Base-by-base conservation (phyloP, 345 rosid species). In the Rhodamnia argentea region DNA sequence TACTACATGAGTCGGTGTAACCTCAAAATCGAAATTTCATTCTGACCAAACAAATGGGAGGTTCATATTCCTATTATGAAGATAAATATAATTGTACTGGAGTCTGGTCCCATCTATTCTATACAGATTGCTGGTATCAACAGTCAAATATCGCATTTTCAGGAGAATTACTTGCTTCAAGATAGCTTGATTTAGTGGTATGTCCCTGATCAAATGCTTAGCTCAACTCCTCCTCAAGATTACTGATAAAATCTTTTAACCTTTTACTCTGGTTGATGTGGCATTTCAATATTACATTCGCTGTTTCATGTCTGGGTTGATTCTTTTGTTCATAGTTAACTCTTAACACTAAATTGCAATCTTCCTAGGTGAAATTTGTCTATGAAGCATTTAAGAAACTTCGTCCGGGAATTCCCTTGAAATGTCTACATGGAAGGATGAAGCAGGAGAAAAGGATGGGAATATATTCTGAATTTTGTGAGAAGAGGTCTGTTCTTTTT, bases 361-460 rank as follows among this genome's bases (percentile, higher is more conserved):
- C 40, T 23, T 81, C 86, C 89, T 85, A 97, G 99, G 99, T 96
- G 83, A 96, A 91, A 90, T 97, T 96, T 93, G 98, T 92, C 90
- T 94, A 89, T 90, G 99, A 96, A 90, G 97, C 98, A 82, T 97
- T 97, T 89, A 97, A 94, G 94, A 96, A 94, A 90, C 89, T 97
- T 89, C 97, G 93, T 50, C 99, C 99, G 83, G 99, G 99, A 84
- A 92, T 96, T 87, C 99, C 99, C 78, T 90, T 97, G 90, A 97
- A 94, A 87, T 92, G 98, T 89, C 96, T 97, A 53, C 98, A 97
- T 91, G 99, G 99, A 88, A 95, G 94, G 91, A 96, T 97, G 99
- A 96, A 95, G 88, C 99, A 97, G 87, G 95, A 93, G 83, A 94
- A 85, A 87, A 94, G 99, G 86, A 89, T 91, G 98, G 94, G 92